Base-by-base conservation (phyloP, 352 stramenopile species). In the Ophiocytium majus region DNA sequence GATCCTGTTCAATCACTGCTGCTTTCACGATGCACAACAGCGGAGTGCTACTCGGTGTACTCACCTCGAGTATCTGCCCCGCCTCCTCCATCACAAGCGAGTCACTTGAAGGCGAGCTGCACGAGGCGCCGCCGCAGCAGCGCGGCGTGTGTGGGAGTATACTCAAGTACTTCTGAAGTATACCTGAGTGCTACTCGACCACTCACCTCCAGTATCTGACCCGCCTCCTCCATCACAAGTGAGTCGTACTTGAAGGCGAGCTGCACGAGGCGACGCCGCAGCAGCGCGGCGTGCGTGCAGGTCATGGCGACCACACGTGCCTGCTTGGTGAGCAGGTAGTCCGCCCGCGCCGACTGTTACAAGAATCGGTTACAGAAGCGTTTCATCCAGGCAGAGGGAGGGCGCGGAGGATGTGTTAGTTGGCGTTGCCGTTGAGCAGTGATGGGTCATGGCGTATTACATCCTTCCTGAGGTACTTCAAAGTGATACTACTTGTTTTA, bases 281-380 rank as follows among this genome's bases (percentile, higher is more conserved):
- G 94, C 85, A 98, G 91, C 0, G 96, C 96, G 34, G 95, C 95
- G 82, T 99, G 93, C 9, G 95, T 98, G 85, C 94, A 98, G 28
- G 97, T 99, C 94, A 99, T 98, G 1, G 93, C 94, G 28, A 99
- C 90, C 78, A 99, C 94, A 37, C 85, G 34, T 0, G 91, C 94
- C 49, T 99, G 95, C 80, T 98, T 97, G 34, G 95, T 96, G 33
- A 99, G 89, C n/a, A 98, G 93, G 90, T 97, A 95, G 83, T 99
- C 94, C 17, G 90, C 91, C 0, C 96, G 94, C 85, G 84, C 84
- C 10, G 84, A 88, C 63, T 98, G 95, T 14, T n/a, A n/a, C n/a
- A n/a, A n/a, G n/a, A n/a, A n/a, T n/a, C n/a, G n/a, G n/a, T n/a
- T n/a, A n/a, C n/a, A n/a, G n/a, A n/a, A n/a, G n/a, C n/a, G n/a